These are phyloP conservation scores for Colletotrichum theobromicola DNA, from an alignment of 2,329 filamentous ascomycete genomes.

Conservation along the genomic window DNA sequence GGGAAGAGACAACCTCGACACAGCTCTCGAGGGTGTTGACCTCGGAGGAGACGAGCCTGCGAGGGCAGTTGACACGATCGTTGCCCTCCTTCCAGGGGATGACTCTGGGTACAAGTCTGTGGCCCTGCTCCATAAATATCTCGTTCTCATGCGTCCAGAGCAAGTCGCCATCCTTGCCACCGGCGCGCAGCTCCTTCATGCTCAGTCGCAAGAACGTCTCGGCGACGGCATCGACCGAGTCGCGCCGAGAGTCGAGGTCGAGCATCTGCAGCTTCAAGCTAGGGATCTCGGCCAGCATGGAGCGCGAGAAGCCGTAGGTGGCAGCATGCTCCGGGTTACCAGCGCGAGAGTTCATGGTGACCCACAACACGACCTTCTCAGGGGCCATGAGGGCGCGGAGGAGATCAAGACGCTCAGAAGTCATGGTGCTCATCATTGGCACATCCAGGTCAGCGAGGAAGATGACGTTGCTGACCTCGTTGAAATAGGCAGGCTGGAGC, in stretches of 20 bases:
- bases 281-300: slow-evolving; percentile 18
- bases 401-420: slow-evolving; percentile 26
- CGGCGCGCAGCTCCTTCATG: not conserved
- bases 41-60: slow-evolving; percentile 35
- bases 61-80: slow-evolving; percentile 40
- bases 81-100: slow-evolving; percentile 43
- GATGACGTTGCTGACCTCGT: slow-evolving; percentile 20
- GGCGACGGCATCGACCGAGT: not conserved
- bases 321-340: slow-evolving; percentile 26
- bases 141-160: slow-evolving; percentile 19
- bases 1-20: slow-evolving; percentile 30
- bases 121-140: slow-evolving; percentile 39
- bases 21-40: slow-evolving; percentile 37
- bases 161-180: not conserved
- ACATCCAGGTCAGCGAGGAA: slow-evolving; percentile 23
- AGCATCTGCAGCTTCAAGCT: slow-evolving; percentile 23
- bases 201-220: slow-evolving; percentile 17
- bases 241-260: slow-evolving; percentile 12
- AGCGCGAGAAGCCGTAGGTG: slow-evolving; percentile 17
- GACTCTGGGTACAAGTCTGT: slow-evolving; percentile 41
- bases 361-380: slow-evolving; percentile 26
- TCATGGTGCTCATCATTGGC: slow-evolving; percentile 36
- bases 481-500: slow-evolving; percentile 5
- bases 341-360: slow-evolving; percentile 24
- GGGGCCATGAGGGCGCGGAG: slow-evolving; percentile 23